phyloP scores from a whole-genome alignment of 169 alveolate genomes.

The Babesia divergens region DNA sequence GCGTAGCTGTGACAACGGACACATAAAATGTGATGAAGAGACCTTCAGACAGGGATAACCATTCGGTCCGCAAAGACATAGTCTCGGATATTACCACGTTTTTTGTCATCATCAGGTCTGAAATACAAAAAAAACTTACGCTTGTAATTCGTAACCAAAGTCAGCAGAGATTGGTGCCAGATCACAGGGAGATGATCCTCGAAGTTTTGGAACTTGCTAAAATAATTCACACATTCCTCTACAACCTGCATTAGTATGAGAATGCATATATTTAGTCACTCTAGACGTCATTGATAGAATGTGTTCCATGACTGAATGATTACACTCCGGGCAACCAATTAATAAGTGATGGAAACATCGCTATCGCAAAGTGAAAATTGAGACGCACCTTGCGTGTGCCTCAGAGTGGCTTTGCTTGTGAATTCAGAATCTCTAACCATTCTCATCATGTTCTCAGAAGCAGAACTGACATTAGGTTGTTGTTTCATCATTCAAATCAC shows the following conservation, averaged over 20 bases:
- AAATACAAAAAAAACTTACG: slow-evolving; percentile 43
- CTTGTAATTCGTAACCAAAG: slow-evolving; percentile 85
- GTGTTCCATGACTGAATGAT: slow-evolving; percentile 24
- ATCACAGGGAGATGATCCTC: slow-evolving; percentile 85
- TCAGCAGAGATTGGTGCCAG: slow-evolving; percentile 90
- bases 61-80: slow-evolving; percentile 40
- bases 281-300: not conserved
- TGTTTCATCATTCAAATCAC: slow-evolving; percentile 15
- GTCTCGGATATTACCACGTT: slow-evolving; percentile 23
- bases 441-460: slow-evolving; percentile 41
- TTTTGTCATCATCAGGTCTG: slow-evolving; percentile 16
- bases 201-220: slow-evolving; percentile 72
- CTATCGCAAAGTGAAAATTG: slow-evolving; percentile 68
- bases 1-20: not conserved
- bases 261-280: not conserved
- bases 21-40: not conserved
- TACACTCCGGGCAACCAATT: slow-evolving; percentile 10
- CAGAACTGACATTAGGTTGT: slow-evolving; percentile 51
- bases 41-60: slow-evolving; percentile 71
- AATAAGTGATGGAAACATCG: slow-evolving; percentile 10
- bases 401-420: slow-evolving; percentile 63
- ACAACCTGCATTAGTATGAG: slow-evolving; percentile 69
- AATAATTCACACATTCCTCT: slow-evolving; percentile 62
- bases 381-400: slow-evolving; percentile 16
- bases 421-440: slow-evolving; percentile 43